Evolutionary conservation across 2,329 filamentous ascomycete species (phyloP), one percentile per base, ranked within the genome.

Genomic region (Penicillium sp.): DNA sequence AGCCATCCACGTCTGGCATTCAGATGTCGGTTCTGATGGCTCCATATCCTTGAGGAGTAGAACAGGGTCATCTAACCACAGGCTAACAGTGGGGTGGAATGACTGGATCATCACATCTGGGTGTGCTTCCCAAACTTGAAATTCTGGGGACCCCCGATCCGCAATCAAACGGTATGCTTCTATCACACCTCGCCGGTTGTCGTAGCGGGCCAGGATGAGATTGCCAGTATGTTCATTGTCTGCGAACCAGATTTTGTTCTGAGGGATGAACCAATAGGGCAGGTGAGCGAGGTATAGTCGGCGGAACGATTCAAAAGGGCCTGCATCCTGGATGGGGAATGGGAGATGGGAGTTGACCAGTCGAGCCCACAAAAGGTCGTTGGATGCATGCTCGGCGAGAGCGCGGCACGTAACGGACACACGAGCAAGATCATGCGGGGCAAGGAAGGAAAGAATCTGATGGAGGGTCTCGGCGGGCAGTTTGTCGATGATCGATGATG

Each of bases 211-310:
- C 32, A 96, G 66, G 21, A 96, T 80, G 34, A 96, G 71, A 66
- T 88, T 88, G 0, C 92, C 92, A 1, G 82, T 86, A 41, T 90
- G 80, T 24, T 86, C 81, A 2, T 78, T 80, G 69, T 96, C 90
- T 52, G 85, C 83, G 65, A 96, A 93, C 92, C 92, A 97, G 57
- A 97, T 78, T 70, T 89, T 92, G 67, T 89, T 79, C 45, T 83
- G 84, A 0, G 89, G 80, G 1, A 97, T 78, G 64, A 96, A 96
- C 92, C 92, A 97, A 62, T 87, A 84, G 0, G 88, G 87, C 57
- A 94, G 82, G 67, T 94, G 89, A 17, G 85, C 80, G 34, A 81
- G 75, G 68, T 89, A 96, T 2, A 96, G 81, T 21, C 88, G 80
- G 51, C 83, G 84, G 71, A 86, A 96, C 20, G 79, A 85, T 2